Base-by-base conservation (phyloP, 176 grass and related monocot species). In the Cenchrus americanus region DNA sequence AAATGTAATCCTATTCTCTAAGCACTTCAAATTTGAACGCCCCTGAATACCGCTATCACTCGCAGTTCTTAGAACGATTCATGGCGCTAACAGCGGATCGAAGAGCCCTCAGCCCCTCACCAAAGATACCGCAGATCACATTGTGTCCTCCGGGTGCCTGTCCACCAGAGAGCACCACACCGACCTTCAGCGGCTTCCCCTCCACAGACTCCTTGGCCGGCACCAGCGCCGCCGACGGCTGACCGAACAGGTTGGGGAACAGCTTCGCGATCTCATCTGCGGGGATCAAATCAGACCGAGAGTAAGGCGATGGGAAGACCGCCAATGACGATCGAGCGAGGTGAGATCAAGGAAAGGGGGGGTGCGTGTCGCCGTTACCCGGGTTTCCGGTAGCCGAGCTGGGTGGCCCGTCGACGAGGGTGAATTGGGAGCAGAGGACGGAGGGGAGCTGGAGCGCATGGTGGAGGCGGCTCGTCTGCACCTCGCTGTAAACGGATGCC, bases 41-140 rank as follows among this genome's bases (percentile, higher is more conserved):
- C 17, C 5, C 6, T 62, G 26, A 77, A 77, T 26, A 78, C 10
- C 52, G 34, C 34, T 37, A 37, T 37, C 34, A 34, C 19, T 40
- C 5, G 3, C 18, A 40, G n/a, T 67, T 67, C 62, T 66, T 11
- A 62, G 62, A 77, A 26, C 22, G 10, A 68, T 68, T 42, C 12
- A 4, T 24, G 8, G 27, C 63, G 24, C 5, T 68, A 24, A 42
- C 50, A 22, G 7, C 0, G 21, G 32, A 69, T 57, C 50, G 7
- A 37, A 54, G 47, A 68, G 71, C 8, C 54, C 87, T 83, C 41
- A 98, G 92, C 93, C 8, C 54, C 87, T 83, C 41, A 98, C 95
- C 93, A 7, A 99, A 99, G 69, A 99, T 96, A 43, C 96, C 93
- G 80, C 89, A 92, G 83, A 99, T 99, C 17, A 99, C 93, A 92